Conservation (phyloP, 257 asterid species). For the Primulina tabacum region DNA sequence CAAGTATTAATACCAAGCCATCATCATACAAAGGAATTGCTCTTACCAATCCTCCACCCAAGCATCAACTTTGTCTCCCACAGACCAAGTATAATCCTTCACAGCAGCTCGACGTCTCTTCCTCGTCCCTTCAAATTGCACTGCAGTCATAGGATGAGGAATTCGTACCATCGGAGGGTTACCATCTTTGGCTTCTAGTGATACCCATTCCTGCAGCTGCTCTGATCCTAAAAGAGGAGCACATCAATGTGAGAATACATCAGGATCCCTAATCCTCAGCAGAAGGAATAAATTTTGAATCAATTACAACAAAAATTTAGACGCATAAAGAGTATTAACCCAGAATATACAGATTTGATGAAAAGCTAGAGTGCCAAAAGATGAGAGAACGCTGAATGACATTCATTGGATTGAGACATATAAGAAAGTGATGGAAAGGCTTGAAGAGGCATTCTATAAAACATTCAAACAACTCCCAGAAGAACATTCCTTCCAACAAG, state of each 20-base stretch:
- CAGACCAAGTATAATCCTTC: conserved; percentile 72
- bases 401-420: neutral
- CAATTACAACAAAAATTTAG: neutral
- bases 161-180: conserved; percentile 58
- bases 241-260: conserved; percentile 6
- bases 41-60: conserved; percentile 72
- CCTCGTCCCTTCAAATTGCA: conserved; percentile 58
- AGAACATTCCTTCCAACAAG: neutral
- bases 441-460: too few relatives aligned
- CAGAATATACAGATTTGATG: neutral
- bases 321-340: neutral
- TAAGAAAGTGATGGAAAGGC: too few relatives aligned
- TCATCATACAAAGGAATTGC: conserved; percentile 9
- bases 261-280: conserved; percentile 5
- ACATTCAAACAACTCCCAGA: neutral
- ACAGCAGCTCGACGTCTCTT: conserved; percentile 83
- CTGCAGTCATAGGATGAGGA: conserved; percentile 57
- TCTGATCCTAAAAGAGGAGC: conserved; percentile 39
- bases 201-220: conserved; percentile 78
- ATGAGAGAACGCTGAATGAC: neutral
- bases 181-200: conserved; percentile 58
- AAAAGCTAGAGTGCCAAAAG: neutral
- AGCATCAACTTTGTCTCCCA: conserved; percentile 89
- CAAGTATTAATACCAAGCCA: neutral
- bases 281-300: neutral